These are phyloP conservation scores for Mortierella sp. DNA, from an alignment of 371 early-diverging fungal genomes.

Conservation along the genomic window DNA sequence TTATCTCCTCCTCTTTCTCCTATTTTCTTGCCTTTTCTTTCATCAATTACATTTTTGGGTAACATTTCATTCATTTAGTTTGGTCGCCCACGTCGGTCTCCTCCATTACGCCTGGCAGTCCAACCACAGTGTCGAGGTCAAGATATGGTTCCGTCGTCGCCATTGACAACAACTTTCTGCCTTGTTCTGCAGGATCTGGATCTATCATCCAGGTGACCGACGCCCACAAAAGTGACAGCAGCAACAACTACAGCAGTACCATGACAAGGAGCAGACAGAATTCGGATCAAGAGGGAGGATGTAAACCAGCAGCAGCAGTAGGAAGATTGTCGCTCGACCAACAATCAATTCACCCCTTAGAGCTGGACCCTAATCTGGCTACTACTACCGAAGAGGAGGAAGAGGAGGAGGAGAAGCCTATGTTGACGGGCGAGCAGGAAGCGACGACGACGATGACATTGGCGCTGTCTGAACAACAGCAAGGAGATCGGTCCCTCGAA, in stretches of 20 bases:
- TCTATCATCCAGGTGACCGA: not conserved
- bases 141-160: not conserved
- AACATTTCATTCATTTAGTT: conserved; percentile 2
- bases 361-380: conserved; percentile 28
- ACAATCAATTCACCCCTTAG: conserved; percentile 45
- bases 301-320: not conserved
- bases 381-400: not conserved
- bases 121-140: not conserved
- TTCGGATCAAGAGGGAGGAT: conserved; percentile 14
- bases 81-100: conserved; percentile 30
- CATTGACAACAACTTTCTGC: not conserved
- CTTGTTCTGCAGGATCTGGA: not conserved
- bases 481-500: too few species aligned
- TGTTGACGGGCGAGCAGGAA: not conserved
- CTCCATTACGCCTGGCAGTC: not conserved
- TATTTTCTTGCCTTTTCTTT: not conserved
- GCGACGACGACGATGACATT: not conserved
- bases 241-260: not conserved
- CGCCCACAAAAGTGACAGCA: not conserved
- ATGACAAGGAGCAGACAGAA: conserved; percentile 1
- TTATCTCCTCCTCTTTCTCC: not conserved
- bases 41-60: not conserved
- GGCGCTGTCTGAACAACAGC: not conserved
- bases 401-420: not conserved
- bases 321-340: conserved; percentile 25